Evolutionary conservation across 306 rosid species (phyloP).

Genomic region (Casuarina cunninghamiana): DNA sequence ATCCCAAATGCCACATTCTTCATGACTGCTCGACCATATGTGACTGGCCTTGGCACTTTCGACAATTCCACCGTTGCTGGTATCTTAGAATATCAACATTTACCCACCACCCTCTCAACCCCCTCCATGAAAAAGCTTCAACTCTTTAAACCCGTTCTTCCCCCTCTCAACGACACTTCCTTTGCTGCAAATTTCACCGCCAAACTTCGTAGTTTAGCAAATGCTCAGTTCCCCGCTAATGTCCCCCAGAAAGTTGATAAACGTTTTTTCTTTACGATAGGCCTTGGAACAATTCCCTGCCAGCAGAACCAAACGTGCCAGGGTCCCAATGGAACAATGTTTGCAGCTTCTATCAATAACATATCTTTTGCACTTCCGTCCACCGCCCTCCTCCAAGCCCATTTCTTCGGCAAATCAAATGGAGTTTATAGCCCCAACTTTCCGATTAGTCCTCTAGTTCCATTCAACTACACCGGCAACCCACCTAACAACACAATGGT

Average conservation of each 20-base stretch:
- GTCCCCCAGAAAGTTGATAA: slow-evolving; percentile 41
- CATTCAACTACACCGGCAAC: slow-evolving; percentile 39
- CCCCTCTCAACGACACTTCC: slow-evolving; percentile 42
- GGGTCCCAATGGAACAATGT: slow-evolving; percentile 47
- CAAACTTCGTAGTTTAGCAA: slow-evolving; percentile 36
- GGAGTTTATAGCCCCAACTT: slow-evolving; percentile 33
- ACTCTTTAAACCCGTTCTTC: slow-evolving; percentile 34
- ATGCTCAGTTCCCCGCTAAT: slow-evolving; percentile 33
- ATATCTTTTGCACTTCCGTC: slow-evolving; percentile 35
- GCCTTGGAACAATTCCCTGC: slow-evolving; percentile 44
- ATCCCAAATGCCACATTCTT: slow-evolving; percentile 59
- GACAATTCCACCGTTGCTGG: slow-evolving; percentile 57
- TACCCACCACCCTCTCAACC: slow-evolving; percentile 5
- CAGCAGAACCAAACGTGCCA: slow-evolving; percentile 30
- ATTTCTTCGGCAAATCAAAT: slow-evolving; percentile 31
- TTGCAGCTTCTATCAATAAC: slow-evolving; percentile 47
- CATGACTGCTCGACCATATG: slow-evolving; percentile 63
- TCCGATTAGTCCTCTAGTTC: slow-evolving; percentile 23
- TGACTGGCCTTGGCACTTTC: slow-evolving; percentile 56
- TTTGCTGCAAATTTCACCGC: slow-evolving; percentile 30
- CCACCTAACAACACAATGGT: slow-evolving; percentile 39
- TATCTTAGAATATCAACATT: slow-evolving; percentile 28
- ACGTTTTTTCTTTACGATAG: slow-evolving; percentile 40
- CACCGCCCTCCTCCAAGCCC: slow-evolving; percentile 42
- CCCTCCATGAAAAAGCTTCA: slow-evolving; percentile 24